phyloP scores from a whole-genome alignment of 768 basidiomycete species.

The Harrya chromipes region DNA sequence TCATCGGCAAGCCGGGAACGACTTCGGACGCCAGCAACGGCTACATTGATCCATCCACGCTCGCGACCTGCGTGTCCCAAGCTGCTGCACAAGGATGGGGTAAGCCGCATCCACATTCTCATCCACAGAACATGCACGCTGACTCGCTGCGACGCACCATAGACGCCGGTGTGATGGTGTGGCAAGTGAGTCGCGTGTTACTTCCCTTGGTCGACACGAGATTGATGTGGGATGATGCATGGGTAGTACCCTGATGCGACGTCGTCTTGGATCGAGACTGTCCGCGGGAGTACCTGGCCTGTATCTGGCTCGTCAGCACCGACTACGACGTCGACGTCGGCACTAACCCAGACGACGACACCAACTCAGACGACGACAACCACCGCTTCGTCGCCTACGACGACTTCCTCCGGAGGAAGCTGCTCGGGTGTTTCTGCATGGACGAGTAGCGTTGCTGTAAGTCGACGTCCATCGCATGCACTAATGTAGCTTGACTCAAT shows the following conservation, averaged over 20 bases:
- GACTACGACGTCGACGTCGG: neutral
- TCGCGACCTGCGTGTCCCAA: conserved; percentile 57
- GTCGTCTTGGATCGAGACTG: conserved; percentile 38
- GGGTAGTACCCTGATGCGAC: conserved; percentile 38
- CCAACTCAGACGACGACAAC: neutral
- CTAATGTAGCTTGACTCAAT: neutral
- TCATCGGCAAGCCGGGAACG: conserved; percentile 54
- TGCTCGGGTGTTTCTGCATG: conserved; percentile 47
- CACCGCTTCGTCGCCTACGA: conserved; percentile 17
- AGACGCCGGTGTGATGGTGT: conserved; percentile 42
- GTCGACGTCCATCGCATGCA: conserved; percentile 10
- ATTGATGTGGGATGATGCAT: neutral
- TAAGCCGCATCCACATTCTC: conserved; percentile 31
- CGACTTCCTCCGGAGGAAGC: conserved; percentile 26
- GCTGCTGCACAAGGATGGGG: conserved; percentile 68
- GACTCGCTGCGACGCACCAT: neutral
- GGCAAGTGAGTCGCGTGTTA: conserved; percentile 32
- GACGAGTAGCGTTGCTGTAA: conserved; percentile 36
- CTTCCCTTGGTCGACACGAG: neutral
- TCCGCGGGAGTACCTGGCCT: conserved; percentile 38
- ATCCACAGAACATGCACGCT: neutral
- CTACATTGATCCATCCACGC: conserved; percentile 54
- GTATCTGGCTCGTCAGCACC: conserved; percentile 7
- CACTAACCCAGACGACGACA: neutral
- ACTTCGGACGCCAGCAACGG: conserved; percentile 44